Evolutionary conservation across 2,329 filamentous ascomycete species (phyloP).

Genomic region (Nigrograna mackinnonii): DNA sequence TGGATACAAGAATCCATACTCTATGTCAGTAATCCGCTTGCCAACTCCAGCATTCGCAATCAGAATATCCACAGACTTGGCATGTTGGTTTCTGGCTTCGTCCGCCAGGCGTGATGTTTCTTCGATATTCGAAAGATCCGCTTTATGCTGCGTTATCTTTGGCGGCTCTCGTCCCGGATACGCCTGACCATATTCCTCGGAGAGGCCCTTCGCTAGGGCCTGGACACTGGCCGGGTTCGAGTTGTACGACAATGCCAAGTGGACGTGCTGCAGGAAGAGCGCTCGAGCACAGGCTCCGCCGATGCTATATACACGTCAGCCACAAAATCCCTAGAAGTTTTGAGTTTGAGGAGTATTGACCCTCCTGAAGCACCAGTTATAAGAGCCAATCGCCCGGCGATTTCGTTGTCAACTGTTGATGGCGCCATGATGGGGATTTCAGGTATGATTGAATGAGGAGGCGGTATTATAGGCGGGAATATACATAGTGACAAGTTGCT

Average conservation of each 20-base stretch:
- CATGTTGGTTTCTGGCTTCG: conserved; percentile 58
- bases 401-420: conserved; percentile 31
- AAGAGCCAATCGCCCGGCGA: conserved; percentile 59
- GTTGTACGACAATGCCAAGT: conserved; percentile 64
- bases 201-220: conserved; percentile 48
- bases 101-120: conserved; percentile 59
- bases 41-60: conserved; percentile 70
- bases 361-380: conserved; percentile 66
- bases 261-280: conserved; percentile 55
- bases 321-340: neutral
- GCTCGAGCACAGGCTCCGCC: conserved; percentile 61
- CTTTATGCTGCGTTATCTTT: conserved; percentile 58
- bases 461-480: neutral
- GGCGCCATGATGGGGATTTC: too few relatives aligned
- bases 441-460: neutral
- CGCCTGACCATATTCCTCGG: conserved; percentile 22
- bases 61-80: conserved; percentile 63
- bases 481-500: too few relatives aligned
- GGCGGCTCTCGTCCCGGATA: conserved; percentile 27
- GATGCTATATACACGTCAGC: conserved; percentile 51
- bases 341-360: conserved; percentile 40
- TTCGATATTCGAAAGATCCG: conserved; percentile 59
- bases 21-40: conserved; percentile 57
- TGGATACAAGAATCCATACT: conserved; percentile 13
- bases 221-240: conserved; percentile 53